Evolutionary conservation across 805 yeast species (phyloP).

Genomic region (Teunomyces gatunensis): DNA sequence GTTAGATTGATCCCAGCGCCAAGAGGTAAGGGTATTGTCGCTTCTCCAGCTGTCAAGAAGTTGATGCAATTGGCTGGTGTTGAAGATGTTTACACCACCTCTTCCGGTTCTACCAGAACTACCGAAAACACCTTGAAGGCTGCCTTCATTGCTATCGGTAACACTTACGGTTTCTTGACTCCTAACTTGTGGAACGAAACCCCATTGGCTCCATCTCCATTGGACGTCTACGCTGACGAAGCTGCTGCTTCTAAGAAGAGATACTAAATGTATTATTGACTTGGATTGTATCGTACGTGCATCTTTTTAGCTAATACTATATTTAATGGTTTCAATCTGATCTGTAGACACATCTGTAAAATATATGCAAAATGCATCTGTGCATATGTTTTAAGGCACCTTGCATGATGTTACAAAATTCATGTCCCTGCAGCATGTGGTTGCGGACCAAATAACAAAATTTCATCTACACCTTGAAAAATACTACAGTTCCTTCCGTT

Average conservation of each 20-base stretch:
- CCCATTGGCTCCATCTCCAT: slow-evolving; percentile 85
- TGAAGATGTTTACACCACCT: slow-evolving; percentile 98
- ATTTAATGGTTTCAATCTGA: background rate
- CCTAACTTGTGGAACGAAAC: slow-evolving; percentile 97
- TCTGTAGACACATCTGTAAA: background rate
- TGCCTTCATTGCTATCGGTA: slow-evolving; percentile 98
- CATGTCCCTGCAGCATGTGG: background rate
- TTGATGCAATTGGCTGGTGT: slow-evolving; percentile 99
- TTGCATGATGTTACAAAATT: no score
- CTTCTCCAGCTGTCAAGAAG: slow-evolving; percentile 99
- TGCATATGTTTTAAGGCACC: no score
- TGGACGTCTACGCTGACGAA: slow-evolving; percentile 90
- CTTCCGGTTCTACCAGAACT: slow-evolving; percentile 99
- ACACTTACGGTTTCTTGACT: slow-evolving; percentile 99
- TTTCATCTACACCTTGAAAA: background rate
- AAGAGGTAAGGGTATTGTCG: slow-evolving; percentile 99
- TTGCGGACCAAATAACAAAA: background rate
- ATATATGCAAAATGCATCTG: no score
- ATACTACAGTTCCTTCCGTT: background rate
- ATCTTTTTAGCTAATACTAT: background rate
- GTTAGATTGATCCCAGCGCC: slow-evolving; percentile 99
- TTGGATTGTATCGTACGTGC: background rate
- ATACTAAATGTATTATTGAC: slow-evolving; percentile 46
- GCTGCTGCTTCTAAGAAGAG: slow-evolving; percentile 73
- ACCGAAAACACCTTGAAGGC: slow-evolving; percentile 99